Evolutionary conservation across 2,329 filamentous ascomycete genomes (phyloP).

Genomic region (Pseudocercospora eumusae): DNA sequence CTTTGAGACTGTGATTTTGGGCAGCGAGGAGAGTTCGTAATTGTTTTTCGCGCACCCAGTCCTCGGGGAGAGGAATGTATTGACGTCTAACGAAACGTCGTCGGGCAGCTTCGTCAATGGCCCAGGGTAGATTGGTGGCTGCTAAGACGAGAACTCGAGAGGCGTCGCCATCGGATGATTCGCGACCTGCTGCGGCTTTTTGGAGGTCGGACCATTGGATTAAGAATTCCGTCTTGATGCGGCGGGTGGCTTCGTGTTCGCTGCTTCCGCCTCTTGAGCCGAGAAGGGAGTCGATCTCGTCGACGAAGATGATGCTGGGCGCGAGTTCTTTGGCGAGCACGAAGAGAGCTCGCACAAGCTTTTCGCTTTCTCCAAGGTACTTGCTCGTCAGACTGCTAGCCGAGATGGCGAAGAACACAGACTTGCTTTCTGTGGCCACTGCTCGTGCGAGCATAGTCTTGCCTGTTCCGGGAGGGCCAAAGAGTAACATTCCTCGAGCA

Average conservation of each 20-base stretch:
- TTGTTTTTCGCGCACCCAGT: conserved; percentile 76
- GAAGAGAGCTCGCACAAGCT: conserved; percentile 90
- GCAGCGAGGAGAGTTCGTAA: conserved; percentile 77
- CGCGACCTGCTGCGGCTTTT: conserved; percentile 83
- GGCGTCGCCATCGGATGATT: conserved; percentile 71
- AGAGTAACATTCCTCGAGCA: conserved; percentile 90
- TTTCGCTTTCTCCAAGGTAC: conserved; percentile 94
- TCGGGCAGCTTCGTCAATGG: conserved; percentile 92
- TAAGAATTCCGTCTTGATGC: conserved; percentile 96
- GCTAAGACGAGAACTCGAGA: conserved; percentile 89
- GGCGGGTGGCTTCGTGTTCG: conserved; percentile 87
- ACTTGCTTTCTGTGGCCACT: conserved; percentile 90
- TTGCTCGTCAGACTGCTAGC: conserved; percentile 93
- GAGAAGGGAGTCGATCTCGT: conserved; percentile 93
- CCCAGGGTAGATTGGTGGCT: conserved; percentile 95
- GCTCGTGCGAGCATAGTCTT: conserved; percentile 97
- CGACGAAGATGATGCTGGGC: conserved; percentile 96
- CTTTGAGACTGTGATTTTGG: conserved; percentile 78
- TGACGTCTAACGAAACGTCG: conserved; percentile 88
- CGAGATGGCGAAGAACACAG: conserved; percentile 96
- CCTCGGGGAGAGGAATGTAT: conserved; percentile 92
- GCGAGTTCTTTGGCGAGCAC: conserved; percentile 83
- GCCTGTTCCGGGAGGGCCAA: conserved; percentile 94
- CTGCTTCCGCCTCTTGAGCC: conserved; percentile 79
- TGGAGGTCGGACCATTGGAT: conserved; percentile 97